Percentiles rank a stretch among this genome's conserved stretches.
These are phyloP conservation scores for Dictyostelium firmibasis DNA, from an alignment of 78 protist species.

Conservation along the genomic window DNA sequence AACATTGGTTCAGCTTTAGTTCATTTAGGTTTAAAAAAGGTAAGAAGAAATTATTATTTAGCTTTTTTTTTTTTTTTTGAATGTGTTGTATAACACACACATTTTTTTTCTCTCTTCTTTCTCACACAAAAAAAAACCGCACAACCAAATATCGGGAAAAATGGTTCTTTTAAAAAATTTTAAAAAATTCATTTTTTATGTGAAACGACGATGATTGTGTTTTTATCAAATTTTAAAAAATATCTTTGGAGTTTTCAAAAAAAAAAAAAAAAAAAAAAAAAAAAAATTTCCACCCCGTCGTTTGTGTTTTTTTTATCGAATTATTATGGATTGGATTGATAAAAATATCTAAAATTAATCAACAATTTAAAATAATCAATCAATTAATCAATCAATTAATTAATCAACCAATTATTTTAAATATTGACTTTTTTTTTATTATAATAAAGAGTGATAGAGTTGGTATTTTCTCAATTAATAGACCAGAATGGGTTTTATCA, in stretches of 20 bases:
- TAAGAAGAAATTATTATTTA: background rate
- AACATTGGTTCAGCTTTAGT: constrained; percentile 61
- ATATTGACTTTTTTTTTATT: too few relatives aligned
- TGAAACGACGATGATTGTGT: too few relatives aligned
- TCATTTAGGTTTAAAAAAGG: constrained; percentile 25
- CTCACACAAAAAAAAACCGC: background rate
- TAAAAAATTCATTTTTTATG: background rate
- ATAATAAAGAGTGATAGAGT: constrained; percentile 31
- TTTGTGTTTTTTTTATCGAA: too few relatives aligned
- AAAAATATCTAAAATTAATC: too few relatives aligned
- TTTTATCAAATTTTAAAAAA: too few relatives aligned
- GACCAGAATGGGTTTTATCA: constrained; percentile 88
- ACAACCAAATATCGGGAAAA: background rate
- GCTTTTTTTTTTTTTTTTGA: background rate
- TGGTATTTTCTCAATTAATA: constrained; percentile 83
- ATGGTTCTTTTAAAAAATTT: background rate
- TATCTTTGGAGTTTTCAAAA: too few relatives aligned
- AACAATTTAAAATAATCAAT: too few relatives aligned
- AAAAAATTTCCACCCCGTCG: too few relatives aligned
- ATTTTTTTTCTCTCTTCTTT: background rate
- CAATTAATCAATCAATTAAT: too few relatives aligned
- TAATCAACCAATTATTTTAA: background rate
- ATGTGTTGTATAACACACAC: background rate
- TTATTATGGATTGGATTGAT: too few relatives aligned
- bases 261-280: too few relatives aligned